Conservation (phyloP, 1,284 basidiomycete species). For the Leccinum solheimii region DNA sequence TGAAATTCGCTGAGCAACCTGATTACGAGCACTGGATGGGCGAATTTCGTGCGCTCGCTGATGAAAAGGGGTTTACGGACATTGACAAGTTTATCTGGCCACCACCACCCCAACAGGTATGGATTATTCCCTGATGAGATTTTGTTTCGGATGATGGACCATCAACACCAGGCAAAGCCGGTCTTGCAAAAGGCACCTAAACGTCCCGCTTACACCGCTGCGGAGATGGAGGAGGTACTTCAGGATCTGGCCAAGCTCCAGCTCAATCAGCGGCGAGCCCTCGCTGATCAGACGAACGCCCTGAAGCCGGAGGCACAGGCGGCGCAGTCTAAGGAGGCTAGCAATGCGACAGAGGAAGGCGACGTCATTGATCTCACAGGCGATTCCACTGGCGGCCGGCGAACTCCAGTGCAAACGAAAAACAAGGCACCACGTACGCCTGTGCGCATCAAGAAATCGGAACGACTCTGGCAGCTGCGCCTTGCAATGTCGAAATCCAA, state of each 20-base stretch:
- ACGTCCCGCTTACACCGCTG: constrained; percentile 32
- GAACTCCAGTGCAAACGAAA: constrained; percentile 25
- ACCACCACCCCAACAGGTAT: constrained; percentile 43
- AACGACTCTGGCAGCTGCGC: constrained; percentile 49
- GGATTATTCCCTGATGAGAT: constrained; percentile 1
- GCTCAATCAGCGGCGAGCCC: constrained; percentile 47
- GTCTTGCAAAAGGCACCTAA: constrained; percentile 31
- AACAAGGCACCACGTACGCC: constrained; percentile 30
- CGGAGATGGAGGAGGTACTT: constrained; percentile 54
- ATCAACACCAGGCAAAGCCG: constrained; percentile 22
- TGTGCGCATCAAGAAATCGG: constrained; percentile 50
- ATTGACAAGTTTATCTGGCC: constrained; percentile 71
- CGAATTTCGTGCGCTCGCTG: constrained; percentile 58
- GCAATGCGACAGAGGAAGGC: constrained; percentile 24
- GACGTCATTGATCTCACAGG: constrained; percentile 52
- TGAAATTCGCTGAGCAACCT: constrained; percentile 65
- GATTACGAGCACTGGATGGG: constrained; percentile 64
- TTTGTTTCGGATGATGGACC: constrained; percentile 2
- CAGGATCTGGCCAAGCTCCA: constrained; percentile 58
- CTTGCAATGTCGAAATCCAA: constrained; percentile 44
- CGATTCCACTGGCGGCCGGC: constrained; percentile 41
- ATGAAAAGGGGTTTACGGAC: constrained; percentile 56
- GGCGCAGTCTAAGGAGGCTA: constrained; percentile 31
- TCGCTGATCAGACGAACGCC: constrained; percentile 52
- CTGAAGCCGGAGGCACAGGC: constrained; percentile 35